Conservation (phyloP, 1,284 basidiomycete genomes). For the Rhodofomes roseus region DNA sequence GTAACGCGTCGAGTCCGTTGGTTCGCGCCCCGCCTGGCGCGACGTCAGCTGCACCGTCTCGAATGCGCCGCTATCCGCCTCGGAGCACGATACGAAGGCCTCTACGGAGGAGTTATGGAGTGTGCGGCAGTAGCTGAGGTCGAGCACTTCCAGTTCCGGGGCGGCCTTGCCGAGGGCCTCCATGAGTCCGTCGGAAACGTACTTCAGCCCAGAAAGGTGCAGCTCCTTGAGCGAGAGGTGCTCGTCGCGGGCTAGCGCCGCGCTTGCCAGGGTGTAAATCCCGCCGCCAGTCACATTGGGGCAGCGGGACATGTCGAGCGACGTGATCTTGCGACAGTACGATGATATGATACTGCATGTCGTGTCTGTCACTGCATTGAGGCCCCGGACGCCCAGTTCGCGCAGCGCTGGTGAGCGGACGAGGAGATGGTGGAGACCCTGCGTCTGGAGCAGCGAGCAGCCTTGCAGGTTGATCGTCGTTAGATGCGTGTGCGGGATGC, state of each 20-base stretch:
- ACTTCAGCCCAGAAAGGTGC: constrained; percentile 60
- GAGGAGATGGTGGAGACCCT: constrained; percentile 69
- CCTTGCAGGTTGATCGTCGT: constrained; percentile 73
- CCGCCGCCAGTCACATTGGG: constrained; percentile 64
- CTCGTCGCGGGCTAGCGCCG: constrained; percentile 41
- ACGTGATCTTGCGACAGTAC: constrained; percentile 50
- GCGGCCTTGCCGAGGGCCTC: constrained; percentile 55
- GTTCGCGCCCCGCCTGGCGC: constrained; percentile 61
- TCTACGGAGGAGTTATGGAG: constrained; percentile 75
- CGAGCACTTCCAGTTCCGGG: constrained; percentile 77
- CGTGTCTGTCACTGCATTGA: constrained; percentile 64
- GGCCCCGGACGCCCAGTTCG: constrained; percentile 62
- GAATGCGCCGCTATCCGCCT: constrained; percentile 26
- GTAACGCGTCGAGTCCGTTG: constrained; percentile 45
- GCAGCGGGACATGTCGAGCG: constrained; percentile 77
- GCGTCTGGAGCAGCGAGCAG: constrained; percentile 62
- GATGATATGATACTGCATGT: constrained; percentile 67
- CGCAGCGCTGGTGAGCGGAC: constrained; percentile 61
- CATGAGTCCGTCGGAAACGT: constrained; percentile 59
- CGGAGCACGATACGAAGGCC: constrained; percentile 60
- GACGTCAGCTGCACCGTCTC: constrained; percentile 51
- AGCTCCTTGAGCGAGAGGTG: constrained; percentile 53
- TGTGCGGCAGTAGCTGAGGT: constrained; percentile 69
- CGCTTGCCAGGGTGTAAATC: constrained; percentile 40
- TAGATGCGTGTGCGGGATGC: constrained; percentile 53